Conservation (phyloP, 495 filamentous ascomycete species). For the Hypoxylon trugodes region DNA sequence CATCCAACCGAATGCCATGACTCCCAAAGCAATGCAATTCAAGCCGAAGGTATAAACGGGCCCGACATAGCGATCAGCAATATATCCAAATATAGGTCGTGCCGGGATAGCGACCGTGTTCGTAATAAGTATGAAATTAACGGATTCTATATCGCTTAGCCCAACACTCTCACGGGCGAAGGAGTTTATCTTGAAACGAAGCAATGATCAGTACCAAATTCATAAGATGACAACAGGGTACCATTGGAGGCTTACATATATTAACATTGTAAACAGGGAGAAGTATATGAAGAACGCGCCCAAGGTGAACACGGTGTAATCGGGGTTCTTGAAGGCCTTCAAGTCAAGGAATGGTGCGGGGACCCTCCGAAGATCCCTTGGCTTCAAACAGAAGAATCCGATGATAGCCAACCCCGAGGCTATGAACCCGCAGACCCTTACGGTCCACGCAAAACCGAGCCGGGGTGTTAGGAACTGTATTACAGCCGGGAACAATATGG, state of each 20-base stretch:
- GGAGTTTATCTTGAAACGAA: slow-evolving; percentile 60
- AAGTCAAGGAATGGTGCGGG: slow-evolving; percentile 50
- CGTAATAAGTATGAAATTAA: slow-evolving; percentile 52
- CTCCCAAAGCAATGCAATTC: slow-evolving; percentile 41
- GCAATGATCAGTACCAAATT: not conserved
- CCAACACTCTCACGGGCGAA: slow-evolving; percentile 52
- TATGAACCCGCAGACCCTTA: slow-evolving; percentile 50
- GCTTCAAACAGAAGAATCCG: slow-evolving; percentile 45
- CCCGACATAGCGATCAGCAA: slow-evolving; percentile 49
- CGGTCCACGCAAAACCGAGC: slow-evolving; percentile 56
- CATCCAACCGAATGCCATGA: slow-evolving; percentile 50
- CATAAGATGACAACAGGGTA: not conserved
- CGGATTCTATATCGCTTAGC: slow-evolving; percentile 47
- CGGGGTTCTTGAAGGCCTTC: slow-evolving; percentile 48
- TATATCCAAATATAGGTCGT: slow-evolving; percentile 46
- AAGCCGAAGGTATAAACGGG: slow-evolving; percentile 50
- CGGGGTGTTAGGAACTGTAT: slow-evolving; percentile 52
- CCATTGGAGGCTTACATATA: slow-evolving; percentile 48
- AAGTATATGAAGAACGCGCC: slow-evolving; percentile 53
- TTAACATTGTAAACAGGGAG: slow-evolving; percentile 54
- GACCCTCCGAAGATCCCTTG: slow-evolving; percentile 41
- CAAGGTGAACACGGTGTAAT: slow-evolving; percentile 45
- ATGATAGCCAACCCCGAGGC: slow-evolving; percentile 41
- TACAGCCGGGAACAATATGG: slow-evolving; percentile 50
- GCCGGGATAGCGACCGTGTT: slow-evolving; percentile 50